Base-by-base conservation (phyloP, 768 basidiomycete genomes). In the Coprinopsis strossmayeri region DNA sequence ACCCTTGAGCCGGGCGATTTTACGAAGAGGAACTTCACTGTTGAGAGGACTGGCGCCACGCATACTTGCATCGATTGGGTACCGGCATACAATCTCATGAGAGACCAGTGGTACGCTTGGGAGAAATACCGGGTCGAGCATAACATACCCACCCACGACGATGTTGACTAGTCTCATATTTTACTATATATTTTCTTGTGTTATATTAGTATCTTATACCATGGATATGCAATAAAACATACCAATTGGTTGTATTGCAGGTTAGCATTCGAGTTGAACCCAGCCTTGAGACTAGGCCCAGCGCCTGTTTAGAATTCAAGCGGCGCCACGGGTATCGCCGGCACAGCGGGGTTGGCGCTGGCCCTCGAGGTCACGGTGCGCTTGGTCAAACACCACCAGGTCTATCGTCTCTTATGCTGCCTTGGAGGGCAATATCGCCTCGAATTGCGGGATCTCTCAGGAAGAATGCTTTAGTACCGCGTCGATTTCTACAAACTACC, bases 1-100 rank as follows among this genome's bases (percentile, higher is more conserved):
- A 76, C 75, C 1, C 60, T 79, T 27, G 77, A 78, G 40, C 68
- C 68, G 0, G 73, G 63, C 11, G 71, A 70, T 47, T 71, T 71
- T 44, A 58, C 54, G 20, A 54, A 53, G 32, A 54, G 66, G 10
- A 63, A 71, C 53, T 69, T 70, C 46, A 62, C 64, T 13, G 53
- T 46, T 27, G 59, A 69, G 24, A 59, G 70, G 46, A 52, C 56
- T 5, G 71, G 69, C 1, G 66, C 65, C 10, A 68, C 67, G 9
- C 70, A 72, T 58, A 60, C 65, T 9, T 75, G 74, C 47, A 53
- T 63, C 23, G 71, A 74, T 61, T 73, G 70, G 73, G 56, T 54
- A 11, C 59, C 59, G 13, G 57, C 64, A 11, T 70, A 70, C 46
- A 59, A 60, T 11, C 49, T 59, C 18, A 63, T 70, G 53, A 55